Base-by-base conservation (phyloP, 768 basidiomycete genomes). In the Mycena indigotica region DNA sequence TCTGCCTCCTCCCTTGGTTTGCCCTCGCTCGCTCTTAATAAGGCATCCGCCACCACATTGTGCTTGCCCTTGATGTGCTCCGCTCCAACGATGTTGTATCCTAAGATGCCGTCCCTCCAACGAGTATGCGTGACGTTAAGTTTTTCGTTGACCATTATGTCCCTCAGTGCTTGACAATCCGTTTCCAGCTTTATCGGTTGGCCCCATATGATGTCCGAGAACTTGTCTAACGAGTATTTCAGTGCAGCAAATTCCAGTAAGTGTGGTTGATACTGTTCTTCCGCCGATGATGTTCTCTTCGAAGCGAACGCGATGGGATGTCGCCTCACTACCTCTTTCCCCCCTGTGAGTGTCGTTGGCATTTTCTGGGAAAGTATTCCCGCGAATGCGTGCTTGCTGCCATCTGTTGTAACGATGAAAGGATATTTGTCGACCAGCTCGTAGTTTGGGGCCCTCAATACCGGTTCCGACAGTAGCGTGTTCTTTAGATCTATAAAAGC, bases 341-440 rank as follows among this genome's bases (percentile, higher is more conserved):
- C 69, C 17, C 55, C 58, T 2, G 67, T 63, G 1, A 64, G 50
- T 2, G 52, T 51, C 15, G 60, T 65, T 5, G 51, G 52, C 16
- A 63, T 52, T 1, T 50, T 32, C 52, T 77, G 77, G 0, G 68
- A 28, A 1, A 77, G 57, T 0, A 73, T 58, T 1, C 59, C 75
- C 0, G 65, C 74, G 53, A 76, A 77, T 0, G 67, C 73, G 12
- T 66, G 58, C 48, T 72, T 69, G 25, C 64, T 72, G 0, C 69
- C 72, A 48, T 78, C 73, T 1, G 70, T 73, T 1, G 69, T 73
- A 6, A 77, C 55, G 2, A 75, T 68, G 58, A 78, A 65, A 28
- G 54, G 64, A 71, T 0, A 62, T 60, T 0, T 70, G 56, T 3
- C 67, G n/a, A 64, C 66, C 1, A 72, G 71, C 46, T 78, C 72